Evolutionary conservation across 2,329 filamentous ascomycete species (phyloP), one percentile per base, ranked within the genome.

Genomic region (Basipetospora chlamydospora): DNA sequence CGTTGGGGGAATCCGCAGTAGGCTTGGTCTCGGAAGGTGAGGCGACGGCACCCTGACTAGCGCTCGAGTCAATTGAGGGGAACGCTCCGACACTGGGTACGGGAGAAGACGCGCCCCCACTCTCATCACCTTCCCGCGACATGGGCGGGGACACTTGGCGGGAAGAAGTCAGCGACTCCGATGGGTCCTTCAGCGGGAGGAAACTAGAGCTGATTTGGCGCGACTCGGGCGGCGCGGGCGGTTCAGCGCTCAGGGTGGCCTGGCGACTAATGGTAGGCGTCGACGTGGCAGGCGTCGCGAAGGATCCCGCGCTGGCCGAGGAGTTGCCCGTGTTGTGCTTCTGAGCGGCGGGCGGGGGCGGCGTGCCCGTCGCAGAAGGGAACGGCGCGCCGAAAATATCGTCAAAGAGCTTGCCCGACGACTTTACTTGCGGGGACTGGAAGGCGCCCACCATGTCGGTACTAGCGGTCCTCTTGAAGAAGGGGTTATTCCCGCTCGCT

Each of bases 401-500:
- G 51, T 93, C 84, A 54, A 93, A 92, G 4, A 77, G 76, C 56
- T 71, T 77, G 44, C 83, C 77, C 33, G 66, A 63, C 33, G 61
- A 59, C 46, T 61, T 59, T 28, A 58, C 49, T 9, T 66, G 56
- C 10, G 66, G 61, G 9, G 66, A 60, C 21, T 60, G 52, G 42
- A 73, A 74, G 11, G 66, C 59, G 28, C 65, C 63, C 58, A 70
- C 66, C 40, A 74, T 66, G 44, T 76, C 68, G 26, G 71, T 66
- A 55, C 74, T 77, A 39, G 64, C 68, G 32, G 73, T 72, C 31
- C 74, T 66, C 50, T 85, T 77, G 64, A 95, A 95, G 66, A 98
- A 98, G 1, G 90, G 90, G 53, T 98, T 98, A 49, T 86, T 95
- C 47, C 71, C 83, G 53, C 79, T 88, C 30, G 76, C 64, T 3